Evolutionary conservation across 495 filamentous ascomycete species (phyloP), one percentile per base, ranked within the genome.

Genomic region (Saxispiralis lemnorum): DNA sequence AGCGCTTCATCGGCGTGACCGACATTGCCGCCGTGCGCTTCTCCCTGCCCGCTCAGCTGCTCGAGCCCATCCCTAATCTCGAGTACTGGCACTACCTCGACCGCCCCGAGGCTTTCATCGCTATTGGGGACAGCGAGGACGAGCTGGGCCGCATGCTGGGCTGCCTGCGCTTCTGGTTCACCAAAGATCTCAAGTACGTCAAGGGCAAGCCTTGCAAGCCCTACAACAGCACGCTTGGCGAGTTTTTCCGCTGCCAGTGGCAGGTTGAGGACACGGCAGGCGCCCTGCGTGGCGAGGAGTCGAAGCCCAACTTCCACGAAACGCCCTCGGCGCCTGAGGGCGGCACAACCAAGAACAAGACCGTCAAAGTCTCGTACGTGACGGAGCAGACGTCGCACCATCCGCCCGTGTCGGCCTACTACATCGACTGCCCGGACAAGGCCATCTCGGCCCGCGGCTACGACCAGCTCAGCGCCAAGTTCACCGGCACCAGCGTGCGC

Each of bases 51-150:
- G 83, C 89, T 20, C 88, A 95, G 58, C 79, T 97, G 17, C 69
- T 97, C 51, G 89, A 97, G 58, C 89, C 89, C 14, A 86, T 81
- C 3, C 89, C 89, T 19, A 97, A 97, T 55, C 67, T 97, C 48
- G 89, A 97, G 66, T 97, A 97, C 63, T 97, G 89, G 89, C 86
- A 89, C 51, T 97, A 97, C 55, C 68, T 97, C 57, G 89, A 97
- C 59, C 75, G 84, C 49, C 89, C 89, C 6, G 92, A 93, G 62
- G 83, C 86, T 33, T 97, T 97, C 62, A 75, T 84, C 54, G 87
- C 85, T 45, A 95, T 97, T 63, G 89, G 88, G 46, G 88, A 88
- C 54, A 88, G 88, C 7, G 80, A 95, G 48, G 85, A 95, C 51
- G 70, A 75, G 7, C 66, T 95, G 39, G 88, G 85, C 48, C 85